phyloP scores from a whole-genome alignment of 2,329 filamentous ascomycete genomes.

The Thyridium curvatum region DNA sequence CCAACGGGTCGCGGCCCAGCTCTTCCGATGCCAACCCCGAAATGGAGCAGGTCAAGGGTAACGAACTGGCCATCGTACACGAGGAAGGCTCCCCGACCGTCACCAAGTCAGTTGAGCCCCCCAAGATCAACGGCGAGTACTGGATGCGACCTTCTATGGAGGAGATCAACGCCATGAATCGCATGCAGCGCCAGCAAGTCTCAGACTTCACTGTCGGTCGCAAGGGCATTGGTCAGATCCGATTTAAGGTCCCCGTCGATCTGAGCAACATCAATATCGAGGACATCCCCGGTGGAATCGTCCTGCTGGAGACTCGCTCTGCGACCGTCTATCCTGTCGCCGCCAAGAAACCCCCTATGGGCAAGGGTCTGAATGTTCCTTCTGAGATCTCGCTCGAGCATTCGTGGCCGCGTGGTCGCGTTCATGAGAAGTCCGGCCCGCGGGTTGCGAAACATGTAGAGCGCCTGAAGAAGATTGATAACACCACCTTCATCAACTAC shows the following conservation, averaged over 20 bases:
- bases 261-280: slow-evolving; percentile 74
- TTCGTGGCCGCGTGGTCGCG: slow-evolving; percentile 73
- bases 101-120: slow-evolving; percentile 29
- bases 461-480: slow-evolving; percentile 69
- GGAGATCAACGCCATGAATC: slow-evolving; percentile 73
- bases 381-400: slow-evolving; percentile 84
- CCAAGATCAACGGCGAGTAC: slow-evolving; percentile 55
- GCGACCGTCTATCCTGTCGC: slow-evolving; percentile 82
- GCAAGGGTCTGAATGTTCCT: slow-evolving; percentile 87
- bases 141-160: slow-evolving; percentile 76
- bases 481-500: slow-evolving; percentile 80
- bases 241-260: slow-evolving; percentile 78
- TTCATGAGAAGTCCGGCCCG: slow-evolving; percentile 53
- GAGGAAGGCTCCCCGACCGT: slow-evolving; percentile 46
- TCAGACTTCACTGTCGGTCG: slow-evolving; percentile 76
- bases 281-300: slow-evolving; percentile 69
- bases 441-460: slow-evolving; percentile 76
- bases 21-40: slow-evolving; percentile 32
- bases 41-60: slow-evolving; percentile 66
- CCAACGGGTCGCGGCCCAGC: slow-evolving; percentile 10
- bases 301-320: slow-evolving; percentile 68
- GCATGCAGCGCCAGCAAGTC: slow-evolving; percentile 70
- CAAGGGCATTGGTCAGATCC: slow-evolving; percentile 71
- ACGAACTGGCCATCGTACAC: slow-evolving; percentile 72
- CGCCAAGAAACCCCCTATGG: slow-evolving; percentile 72